These are phyloP conservation scores for Apiotrichum siamense DNA, from an alignment of 1,284 basidiomycete genomes.

Conservation along the genomic window DNA sequence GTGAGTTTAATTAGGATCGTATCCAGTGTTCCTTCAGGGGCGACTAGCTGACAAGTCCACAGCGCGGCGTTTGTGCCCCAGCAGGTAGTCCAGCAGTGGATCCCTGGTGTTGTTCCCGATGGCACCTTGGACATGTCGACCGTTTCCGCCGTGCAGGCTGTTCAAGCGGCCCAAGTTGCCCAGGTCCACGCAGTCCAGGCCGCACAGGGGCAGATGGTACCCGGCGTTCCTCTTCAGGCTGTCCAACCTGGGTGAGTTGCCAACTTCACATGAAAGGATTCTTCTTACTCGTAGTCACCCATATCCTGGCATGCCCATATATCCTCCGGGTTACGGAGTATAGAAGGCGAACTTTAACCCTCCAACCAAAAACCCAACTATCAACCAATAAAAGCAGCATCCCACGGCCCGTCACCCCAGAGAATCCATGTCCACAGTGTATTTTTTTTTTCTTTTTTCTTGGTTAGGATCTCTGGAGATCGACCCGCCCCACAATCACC, in stretches of 20 bases:
- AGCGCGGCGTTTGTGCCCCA: neutral
- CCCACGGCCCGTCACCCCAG: too few species aligned
- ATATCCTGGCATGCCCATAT: neutral
- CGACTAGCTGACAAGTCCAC: neutral
- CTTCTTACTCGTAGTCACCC: neutral
- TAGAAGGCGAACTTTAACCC: neutral
- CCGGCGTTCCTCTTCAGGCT: neutral
- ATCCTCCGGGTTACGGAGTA: neutral
- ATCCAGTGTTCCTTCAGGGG: neutral
- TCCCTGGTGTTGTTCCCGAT: neutral
- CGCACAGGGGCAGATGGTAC: neutral
- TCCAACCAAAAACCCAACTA: neutral
- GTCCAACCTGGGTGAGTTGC: neutral
- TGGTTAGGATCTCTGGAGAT: too few species aligned
- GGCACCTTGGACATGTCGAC: neutral
- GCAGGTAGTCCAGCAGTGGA: slow-evolving; percentile 1
- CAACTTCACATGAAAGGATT: neutral
- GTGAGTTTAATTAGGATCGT: neutral
- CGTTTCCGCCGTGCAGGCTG: neutral
- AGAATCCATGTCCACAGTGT: too few species aligned
- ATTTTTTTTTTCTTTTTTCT: too few species aligned
- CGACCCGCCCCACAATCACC: too few species aligned
- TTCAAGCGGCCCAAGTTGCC: neutral
- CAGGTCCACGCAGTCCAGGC: neutral
- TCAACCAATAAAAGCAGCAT: too few species aligned